These are phyloP conservation scores for Mrakia hoshinonis DNA, from an alignment of 768 basidiomycete species.

Conservation along the genomic window DNA sequence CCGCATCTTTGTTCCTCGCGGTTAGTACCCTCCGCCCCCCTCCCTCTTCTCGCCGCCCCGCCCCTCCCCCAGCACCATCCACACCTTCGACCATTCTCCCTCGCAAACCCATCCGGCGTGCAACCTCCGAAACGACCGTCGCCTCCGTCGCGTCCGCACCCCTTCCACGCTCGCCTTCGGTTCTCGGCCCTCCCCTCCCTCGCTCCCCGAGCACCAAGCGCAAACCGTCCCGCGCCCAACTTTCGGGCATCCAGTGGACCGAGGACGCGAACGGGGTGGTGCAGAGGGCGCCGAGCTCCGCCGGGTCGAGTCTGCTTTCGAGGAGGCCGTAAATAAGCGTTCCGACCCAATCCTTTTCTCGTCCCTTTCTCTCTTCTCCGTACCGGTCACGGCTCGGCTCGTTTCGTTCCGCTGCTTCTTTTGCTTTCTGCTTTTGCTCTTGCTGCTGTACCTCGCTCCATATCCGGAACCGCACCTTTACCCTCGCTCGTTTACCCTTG, in stretches of 20 bases:
- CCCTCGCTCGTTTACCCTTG: no score
- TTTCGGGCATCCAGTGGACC: conserved; percentile 14
- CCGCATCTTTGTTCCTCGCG: neutral
- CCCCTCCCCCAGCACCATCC: neutral
- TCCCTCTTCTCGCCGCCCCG: neutral
- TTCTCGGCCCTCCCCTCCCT: neutral
- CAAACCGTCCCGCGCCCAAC: conserved; percentile 20
- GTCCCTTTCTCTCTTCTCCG: no score
- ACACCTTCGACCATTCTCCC: neutral
- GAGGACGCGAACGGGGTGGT: neutral
- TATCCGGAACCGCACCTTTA: no score
- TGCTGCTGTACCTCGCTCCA: no score
- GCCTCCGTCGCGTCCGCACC: neutral
- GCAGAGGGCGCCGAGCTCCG: no score
- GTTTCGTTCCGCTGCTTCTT: no score
- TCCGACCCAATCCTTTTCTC: no score
- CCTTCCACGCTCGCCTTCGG: neutral
- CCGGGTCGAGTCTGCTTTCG: no score
- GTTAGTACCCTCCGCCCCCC: neutral
- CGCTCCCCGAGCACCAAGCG: conserved; percentile 17
- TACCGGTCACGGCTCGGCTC: no score
- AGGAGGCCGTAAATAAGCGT: no score
- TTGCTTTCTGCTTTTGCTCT: no score
- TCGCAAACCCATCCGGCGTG: neutral
- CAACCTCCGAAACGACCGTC: conserved; percentile 12